Evolutionary conservation across 352 stramenopile genomes (phyloP).

Genomic region (Globisporangium iwayamae): DNA sequence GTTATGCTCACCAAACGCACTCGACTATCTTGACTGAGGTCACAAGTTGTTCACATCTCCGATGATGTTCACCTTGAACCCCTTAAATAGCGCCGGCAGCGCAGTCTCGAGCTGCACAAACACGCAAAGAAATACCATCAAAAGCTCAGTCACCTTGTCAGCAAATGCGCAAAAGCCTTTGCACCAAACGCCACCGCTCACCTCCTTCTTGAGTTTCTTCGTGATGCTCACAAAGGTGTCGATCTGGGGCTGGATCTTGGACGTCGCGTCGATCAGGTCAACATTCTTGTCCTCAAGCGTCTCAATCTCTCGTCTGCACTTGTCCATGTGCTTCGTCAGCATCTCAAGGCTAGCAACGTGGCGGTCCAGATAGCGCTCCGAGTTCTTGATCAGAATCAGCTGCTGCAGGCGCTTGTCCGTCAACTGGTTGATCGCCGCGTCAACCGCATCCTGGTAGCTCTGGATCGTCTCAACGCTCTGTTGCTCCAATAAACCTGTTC

Average conservation of each 20-base stretch:
- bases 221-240: conserved; percentile 41
- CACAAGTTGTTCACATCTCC: conserved; percentile 76
- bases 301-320: conserved; percentile 61
- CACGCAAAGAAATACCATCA: conserved; percentile 7
- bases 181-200: conserved; percentile 16
- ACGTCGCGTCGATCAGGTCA: conserved; percentile 56
- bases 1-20: background rate
- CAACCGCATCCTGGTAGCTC: conserved; percentile 34
- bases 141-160: background rate
- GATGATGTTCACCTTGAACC: conserved; percentile 79
- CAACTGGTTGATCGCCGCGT: conserved; percentile 39
- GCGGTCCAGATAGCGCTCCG: conserved; percentile 66
- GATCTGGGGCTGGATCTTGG: conserved; percentile 55
- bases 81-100: conserved; percentile 67
- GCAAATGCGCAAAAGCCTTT: no score
- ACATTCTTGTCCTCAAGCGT: conserved; percentile 71
- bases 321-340: conserved; percentile 67
- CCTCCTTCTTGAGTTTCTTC: conserved; percentile 70
- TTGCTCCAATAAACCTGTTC: conserved; percentile 52
- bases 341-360: conserved; percentile 69
- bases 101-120: conserved; percentile 45
- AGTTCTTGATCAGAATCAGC: conserved; percentile 72
- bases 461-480: conserved; percentile 55
- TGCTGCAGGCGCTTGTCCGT: conserved; percentile 72
- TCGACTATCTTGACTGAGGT: conserved; percentile 1